Percentiles rank a stretch among this genome's conserved stretches.
phyloP scores from a whole-genome alignment of 164 flowering plant genomes.

The Paratinospora sagittata region DNA sequence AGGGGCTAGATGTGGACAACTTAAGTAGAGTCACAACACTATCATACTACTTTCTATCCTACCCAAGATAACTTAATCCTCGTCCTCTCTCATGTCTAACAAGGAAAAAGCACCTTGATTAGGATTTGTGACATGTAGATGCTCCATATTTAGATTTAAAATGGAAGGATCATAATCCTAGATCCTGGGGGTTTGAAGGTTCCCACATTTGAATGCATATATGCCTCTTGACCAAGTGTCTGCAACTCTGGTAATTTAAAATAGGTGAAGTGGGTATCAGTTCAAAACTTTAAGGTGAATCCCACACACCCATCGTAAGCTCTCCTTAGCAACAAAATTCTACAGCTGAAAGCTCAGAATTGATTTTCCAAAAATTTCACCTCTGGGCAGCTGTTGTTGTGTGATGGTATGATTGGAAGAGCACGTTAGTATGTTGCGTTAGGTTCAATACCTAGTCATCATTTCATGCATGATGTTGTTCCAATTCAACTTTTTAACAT shows the following conservation, averaged over 20 bases:
- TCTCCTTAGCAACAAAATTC: no score
- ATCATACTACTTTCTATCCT: not conserved
- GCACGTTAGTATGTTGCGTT: no score
- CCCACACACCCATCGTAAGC: not conserved
- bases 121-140: not conserved
- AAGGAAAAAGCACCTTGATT: not conserved
- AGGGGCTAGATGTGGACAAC: not conserved
- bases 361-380: no score
- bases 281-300: not conserved
- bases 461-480: no score
- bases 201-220: not conserved
- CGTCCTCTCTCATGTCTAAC: not conserved
- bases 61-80: not conserved
- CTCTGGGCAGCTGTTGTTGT: no score
- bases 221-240: not conserved
- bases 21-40: not conserved
- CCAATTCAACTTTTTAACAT: no score
- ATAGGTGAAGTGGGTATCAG: not conserved
- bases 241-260: not conserved
- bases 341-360: no score
- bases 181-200: not conserved
- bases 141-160: not conserved
- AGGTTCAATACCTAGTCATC: no score
- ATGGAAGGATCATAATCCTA: not conserved
- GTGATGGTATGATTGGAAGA: no score